Conservation (phyloP, 805 yeast species). For the Metschnikowia similis region DNA sequence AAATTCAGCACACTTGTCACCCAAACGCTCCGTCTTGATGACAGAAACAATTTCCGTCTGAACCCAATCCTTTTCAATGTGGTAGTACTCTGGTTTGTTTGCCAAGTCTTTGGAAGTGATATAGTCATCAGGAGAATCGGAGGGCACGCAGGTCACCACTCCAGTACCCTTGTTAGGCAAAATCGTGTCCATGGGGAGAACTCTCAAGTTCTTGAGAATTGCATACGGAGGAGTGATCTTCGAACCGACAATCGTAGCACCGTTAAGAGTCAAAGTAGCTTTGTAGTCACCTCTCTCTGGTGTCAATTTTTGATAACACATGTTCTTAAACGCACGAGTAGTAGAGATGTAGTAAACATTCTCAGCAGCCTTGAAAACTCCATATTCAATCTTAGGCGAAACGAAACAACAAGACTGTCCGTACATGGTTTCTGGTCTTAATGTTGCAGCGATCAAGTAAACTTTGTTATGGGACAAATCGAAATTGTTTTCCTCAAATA, state of each 20-base stretch:
- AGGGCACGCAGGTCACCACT: constrained; percentile 97
- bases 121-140: constrained; percentile 98
- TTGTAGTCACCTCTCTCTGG: constrained; percentile 79
- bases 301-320: constrained; percentile 91
- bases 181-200: constrained; percentile 97
- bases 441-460: constrained; percentile 89
- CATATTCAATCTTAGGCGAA: constrained; percentile 89
- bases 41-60: constrained; percentile 66
- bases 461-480: constrained; percentile 56
- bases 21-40: constrained; percentile 78
- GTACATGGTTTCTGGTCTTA: constrained; percentile 98
- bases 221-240: constrained; percentile 83
- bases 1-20: constrained; percentile 80
- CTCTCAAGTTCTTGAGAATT: constrained; percentile 61
- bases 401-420: constrained; percentile 98
- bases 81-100: constrained; percentile 87
- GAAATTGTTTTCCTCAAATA: constrained; percentile 47
- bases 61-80: constrained; percentile 85
- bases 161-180: constrained; percentile 96
- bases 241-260: constrained; percentile 78
- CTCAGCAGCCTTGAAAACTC: constrained; percentile 80
- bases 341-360: constrained; percentile 79
- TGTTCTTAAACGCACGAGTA: constrained; percentile 93
- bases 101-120: constrained; percentile 80
- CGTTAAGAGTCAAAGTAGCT: constrained; percentile 57